phyloP scores from a whole-genome alignment of 768 basidiomycete species.

The Brasilioporus rufonigricans region DNA sequence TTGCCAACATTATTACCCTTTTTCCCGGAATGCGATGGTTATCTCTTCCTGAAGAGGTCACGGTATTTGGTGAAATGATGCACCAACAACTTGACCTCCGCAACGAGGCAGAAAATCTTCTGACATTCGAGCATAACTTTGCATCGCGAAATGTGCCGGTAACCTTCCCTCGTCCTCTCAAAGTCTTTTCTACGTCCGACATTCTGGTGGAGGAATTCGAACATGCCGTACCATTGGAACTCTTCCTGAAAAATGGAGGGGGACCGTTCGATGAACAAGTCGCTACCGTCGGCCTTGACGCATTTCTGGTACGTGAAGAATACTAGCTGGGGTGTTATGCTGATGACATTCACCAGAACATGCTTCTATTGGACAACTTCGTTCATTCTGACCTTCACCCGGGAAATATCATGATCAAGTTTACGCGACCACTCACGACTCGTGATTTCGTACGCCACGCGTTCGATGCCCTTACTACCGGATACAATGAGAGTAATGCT shows the following conservation, averaged over 20 bases:
- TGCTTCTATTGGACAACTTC: conserved; percentile 97
- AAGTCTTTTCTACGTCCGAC: conserved; percentile 75
- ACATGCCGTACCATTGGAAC: conserved; percentile 86
- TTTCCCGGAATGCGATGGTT: conserved; percentile 97
- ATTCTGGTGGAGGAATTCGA: conserved; percentile 91
- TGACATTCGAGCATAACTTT: conserved; percentile 86
- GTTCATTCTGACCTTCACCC: conserved; percentile 90
- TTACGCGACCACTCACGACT: conserved; percentile 81
- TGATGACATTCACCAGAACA: conserved; percentile 58
- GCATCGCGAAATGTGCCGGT: conserved; percentile 74
- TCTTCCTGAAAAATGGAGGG: conserved; percentile 85
- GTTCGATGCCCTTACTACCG: conserved; percentile 50
- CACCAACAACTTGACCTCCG: conserved; percentile 88
- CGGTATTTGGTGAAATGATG: conserved; percentile 97
- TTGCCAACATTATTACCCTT: conserved; percentile 72
- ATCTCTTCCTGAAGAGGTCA: conserved; percentile 91
- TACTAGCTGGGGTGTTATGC: neutral
- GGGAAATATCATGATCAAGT: conserved; percentile 98
- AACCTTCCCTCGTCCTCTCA: conserved; percentile 86
- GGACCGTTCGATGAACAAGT: conserved; percentile 88
- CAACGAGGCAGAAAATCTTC: conserved; percentile 85
- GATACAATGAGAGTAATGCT: conserved; percentile 24
- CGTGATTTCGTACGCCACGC: conserved; percentile 60
- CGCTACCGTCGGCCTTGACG: conserved; percentile 91
- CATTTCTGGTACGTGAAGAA: conserved; percentile 72